Conservation (phyloP, 1,139 yeast species). For the Blastobotrys proliferans region DNA sequence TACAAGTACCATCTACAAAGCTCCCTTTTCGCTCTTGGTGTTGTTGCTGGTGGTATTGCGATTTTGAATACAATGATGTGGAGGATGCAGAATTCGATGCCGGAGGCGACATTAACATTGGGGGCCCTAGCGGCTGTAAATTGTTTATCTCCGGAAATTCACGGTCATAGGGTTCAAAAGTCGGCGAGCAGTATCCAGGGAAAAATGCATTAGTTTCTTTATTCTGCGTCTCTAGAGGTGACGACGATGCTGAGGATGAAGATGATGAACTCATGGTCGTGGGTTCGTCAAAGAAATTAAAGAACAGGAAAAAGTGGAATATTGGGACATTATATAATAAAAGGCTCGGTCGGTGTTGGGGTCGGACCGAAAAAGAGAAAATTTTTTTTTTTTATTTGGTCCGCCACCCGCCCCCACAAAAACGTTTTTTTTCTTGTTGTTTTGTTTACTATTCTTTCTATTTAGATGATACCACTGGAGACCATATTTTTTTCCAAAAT, state of each 20-base stretch:
- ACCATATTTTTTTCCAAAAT: slow-evolving; percentile 78
- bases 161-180: slow-evolving; percentile 6
- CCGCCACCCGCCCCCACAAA: neutral
- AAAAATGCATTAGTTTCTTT: slow-evolving; percentile 11
- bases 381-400: too few species aligned
- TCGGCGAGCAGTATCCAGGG: slow-evolving; percentile 23
- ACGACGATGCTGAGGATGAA: neutral
- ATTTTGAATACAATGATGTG: slow-evolving; percentile 3
- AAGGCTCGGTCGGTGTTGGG: too few species aligned
- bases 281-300: neutral
- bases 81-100: slow-evolving; percentile 9
- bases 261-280: too few species aligned
- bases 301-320: slow-evolving; percentile 2
- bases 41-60: neutral
- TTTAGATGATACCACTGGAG: slow-evolving; percentile 71
- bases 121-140: neutral
- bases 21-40: neutral
- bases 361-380: neutral
- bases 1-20: neutral
- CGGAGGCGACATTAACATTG: slow-evolving; percentile 9
- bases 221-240: neutral
- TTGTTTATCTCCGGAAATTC: neutral
- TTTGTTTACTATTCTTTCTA: neutral
- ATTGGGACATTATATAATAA: neutral
- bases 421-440: too few species aligned